These are phyloP conservation scores for Rubia peregrina DNA, from an alignment of 305 asterid genomes.

Conservation along the genomic window DNA sequence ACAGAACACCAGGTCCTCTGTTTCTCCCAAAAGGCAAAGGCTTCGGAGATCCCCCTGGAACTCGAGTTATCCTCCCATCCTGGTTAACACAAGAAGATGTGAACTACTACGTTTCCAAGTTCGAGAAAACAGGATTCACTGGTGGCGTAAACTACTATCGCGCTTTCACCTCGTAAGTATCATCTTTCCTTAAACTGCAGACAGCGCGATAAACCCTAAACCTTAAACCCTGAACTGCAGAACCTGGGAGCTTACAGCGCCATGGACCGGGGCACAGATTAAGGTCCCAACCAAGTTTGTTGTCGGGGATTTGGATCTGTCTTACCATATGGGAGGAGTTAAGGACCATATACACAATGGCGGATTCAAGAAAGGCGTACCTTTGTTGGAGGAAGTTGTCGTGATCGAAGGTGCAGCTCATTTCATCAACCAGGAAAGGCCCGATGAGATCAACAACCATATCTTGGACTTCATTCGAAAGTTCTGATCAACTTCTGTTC, in stretches of 20 bases:
- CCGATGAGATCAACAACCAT: slow-evolving; percentile 40
- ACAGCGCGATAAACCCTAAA: too few relatives aligned
- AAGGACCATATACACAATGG: slow-evolving; percentile 28
- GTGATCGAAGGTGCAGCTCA: slow-evolving; percentile 64
- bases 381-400: slow-evolving; percentile 47
- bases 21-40: slow-evolving; percentile 52
- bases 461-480: neutral
- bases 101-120: slow-evolving; percentile 49
- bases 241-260: neutral
- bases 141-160: slow-evolving; percentile 91
- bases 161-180: slow-evolving; percentile 59
- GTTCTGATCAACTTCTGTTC: neutral
- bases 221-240: neutral
- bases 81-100: slow-evolving; percentile 81
- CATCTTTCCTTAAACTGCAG: too few relatives aligned
- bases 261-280: neutral
- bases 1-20: slow-evolving; percentile 53
- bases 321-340: neutral
- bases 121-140: slow-evolving; percentile 58
- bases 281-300: neutral
- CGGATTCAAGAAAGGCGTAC: slow-evolving; percentile 57
- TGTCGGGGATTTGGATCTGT: neutral
- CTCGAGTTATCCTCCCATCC: slow-evolving; percentile 47
- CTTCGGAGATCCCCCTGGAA: slow-evolving; percentile 46
- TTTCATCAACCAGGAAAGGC: slow-evolving; percentile 54